phyloP scores from a whole-genome alignment of 2,329 filamentous ascomycete genomes.

The Colletotrichum filicis region DNA sequence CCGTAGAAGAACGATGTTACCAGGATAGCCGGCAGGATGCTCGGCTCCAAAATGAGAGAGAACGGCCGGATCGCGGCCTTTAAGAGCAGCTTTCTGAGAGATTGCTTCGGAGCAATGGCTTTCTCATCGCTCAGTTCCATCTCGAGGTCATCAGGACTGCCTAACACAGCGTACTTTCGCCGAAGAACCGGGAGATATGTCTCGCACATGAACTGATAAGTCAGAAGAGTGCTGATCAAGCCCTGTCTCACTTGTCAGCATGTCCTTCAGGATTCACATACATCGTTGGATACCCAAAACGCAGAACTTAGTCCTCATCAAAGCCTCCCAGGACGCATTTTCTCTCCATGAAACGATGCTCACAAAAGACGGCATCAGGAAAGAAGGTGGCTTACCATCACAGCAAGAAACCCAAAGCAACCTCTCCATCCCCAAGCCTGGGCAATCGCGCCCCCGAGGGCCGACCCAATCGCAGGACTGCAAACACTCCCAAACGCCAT shows the following conservation, averaged over 20 bases:
- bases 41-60: conserved; percentile 4
- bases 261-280: background rate
- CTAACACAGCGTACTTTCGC: background rate
- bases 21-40: conserved; percentile 12
- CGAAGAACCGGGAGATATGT: conserved; percentile 16
- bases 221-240: conserved; percentile 11
- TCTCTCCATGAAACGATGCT: background rate
- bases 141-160: background rate
- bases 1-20: conserved; percentile 25
- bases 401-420: conserved; percentile 10
- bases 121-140: background rate
- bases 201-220: conserved; percentile 18
- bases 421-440: conserved; percentile 20
- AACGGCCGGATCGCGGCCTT: conserved; percentile 11
- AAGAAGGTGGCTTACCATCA: conserved; percentile 5
- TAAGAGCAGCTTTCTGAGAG: conserved; percentile 2
- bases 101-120: background rate
- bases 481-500: conserved; percentile 28
- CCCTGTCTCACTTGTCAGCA: conserved; percentile 14
- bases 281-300: background rate
- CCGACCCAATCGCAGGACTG: conserved; percentile 12
- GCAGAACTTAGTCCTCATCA: no score
- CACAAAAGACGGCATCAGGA: background rate
- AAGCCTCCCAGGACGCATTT: background rate
- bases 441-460: conserved; percentile 7